Evolutionary conservation across 805 yeast species (phyloP), one percentile per base, ranked within the genome.

Genomic region (Lipomyces yamanashiensis): DNA sequence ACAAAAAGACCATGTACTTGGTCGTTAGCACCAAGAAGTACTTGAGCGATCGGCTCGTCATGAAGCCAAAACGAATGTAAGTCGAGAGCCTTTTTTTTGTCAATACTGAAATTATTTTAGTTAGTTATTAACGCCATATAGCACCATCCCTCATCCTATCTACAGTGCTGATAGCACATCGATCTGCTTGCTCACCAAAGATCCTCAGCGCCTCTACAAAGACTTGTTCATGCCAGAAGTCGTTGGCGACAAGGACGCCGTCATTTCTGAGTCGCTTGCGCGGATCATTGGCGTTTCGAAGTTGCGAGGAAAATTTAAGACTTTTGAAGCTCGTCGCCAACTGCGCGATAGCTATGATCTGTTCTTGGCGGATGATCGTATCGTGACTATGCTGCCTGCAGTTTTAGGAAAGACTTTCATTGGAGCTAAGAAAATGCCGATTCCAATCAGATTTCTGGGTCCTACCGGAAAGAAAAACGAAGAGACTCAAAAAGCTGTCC

Each of bases 251-350:
- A 34, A 43, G 23, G 71, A 71, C 19, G 49, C 73, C 8, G 64
- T 61, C 15, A 59, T 72, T 17, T 58, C 68, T n/a, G 71, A 68
- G 44, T 63, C 72, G 10, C 72, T 78, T 17, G 69, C 72, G 48
- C 80, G 85, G 62, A 86, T 92, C 59, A 81, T 92, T 40, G 83
- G 95, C 6, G 87, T 87, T 60, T 81, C 85, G 52, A 88, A 91
- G 70, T 81, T 95, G 67, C 90, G 90, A 75, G 89, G 92, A 40
- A 88, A 87, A 65, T 93, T 86, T 81, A 91, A 91, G 78, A 85
- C 90, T n/a, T 95, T 79, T 72, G 98, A 95, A 76, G 87, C 92
- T 64, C 87, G 92, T 75, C 86, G 98, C 75, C 87, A 86, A 67
- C 84, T 95, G 64, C 76, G 82, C 49, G 75, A 81, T 15, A 86